Conservation (phyloP, 2,329 filamentous ascomycete genomes). For the Diaporthe batatas region DNA sequence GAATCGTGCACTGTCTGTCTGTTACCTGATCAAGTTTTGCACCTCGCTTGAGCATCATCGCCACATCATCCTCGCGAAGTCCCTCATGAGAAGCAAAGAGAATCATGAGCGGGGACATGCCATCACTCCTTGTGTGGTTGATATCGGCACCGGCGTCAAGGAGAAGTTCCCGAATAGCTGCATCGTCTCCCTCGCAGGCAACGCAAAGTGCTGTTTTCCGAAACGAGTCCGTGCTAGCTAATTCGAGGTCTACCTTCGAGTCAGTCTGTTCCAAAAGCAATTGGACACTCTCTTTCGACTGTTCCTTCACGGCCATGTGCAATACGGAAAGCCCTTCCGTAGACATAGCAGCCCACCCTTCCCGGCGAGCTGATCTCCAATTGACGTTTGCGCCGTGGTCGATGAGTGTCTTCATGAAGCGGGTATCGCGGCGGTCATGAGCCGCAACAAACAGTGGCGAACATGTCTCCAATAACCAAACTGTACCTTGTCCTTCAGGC, state of each 20-base stretch:
- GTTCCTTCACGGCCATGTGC: not conserved
- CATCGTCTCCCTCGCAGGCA: not conserved
- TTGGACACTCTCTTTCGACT: not conserved
- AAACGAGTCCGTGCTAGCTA: too few relatives aligned
- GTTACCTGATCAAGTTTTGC: not conserved
- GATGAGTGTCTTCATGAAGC: not conserved
- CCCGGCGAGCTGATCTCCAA: not conserved
- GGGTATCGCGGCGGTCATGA: too few relatives aligned
- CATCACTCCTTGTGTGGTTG: not conserved
- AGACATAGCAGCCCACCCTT: not conserved
- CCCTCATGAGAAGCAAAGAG: not conserved
- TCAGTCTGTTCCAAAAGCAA: not conserved
- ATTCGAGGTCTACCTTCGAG: not conserved
- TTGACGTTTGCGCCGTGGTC: not conserved
- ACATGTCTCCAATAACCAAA: too few relatives aligned
- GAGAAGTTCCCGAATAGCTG: not conserved
- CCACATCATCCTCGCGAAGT: not conserved
- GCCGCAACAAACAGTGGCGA: not conserved
- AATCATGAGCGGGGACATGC: not conserved
- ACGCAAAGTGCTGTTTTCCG: not conserved
- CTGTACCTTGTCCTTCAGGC: too few relatives aligned
- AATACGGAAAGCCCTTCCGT: not conserved
- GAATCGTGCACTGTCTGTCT: not conserved
- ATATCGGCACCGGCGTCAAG: not conserved
- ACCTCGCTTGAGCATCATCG: not conserved